Evolutionary conservation across 345 rosid genomes (phyloP), one percentile per base, ranked within the genome.

Genomic region (Pistacia atlantica): DNA sequence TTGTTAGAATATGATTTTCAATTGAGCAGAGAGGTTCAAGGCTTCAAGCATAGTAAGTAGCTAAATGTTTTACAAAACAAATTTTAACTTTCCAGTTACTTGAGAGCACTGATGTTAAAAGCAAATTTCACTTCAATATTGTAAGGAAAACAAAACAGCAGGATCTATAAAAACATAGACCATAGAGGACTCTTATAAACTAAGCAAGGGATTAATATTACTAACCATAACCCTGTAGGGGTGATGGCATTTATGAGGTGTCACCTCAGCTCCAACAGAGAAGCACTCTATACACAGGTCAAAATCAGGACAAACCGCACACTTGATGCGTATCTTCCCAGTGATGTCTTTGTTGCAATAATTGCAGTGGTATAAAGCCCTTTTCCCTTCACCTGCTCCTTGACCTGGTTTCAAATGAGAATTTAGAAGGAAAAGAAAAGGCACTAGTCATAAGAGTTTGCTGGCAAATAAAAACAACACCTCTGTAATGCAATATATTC

Each of bases 271-370:
- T 62, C 99, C 98, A 76, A 91, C 97, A 77, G 95, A 83, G 87
- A 93, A 93, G 83, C 99, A 96, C 87, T 96, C 98, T 22, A 94
- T 76, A 78, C 99, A 96, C 59, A 96, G 90, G 83, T 96, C 99
- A 75, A 96, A 96, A 88, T 96, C 99, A 58, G 97, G 93, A 86
- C 99, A 96, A 12, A 84, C 62, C 45, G 92, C 98, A 86, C 99
- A 96, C 72, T 96, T 96, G 70, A 96, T 94, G 65, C 97, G 91
- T 76, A 94, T 89, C 80, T 87, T 92, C 75, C 98, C 98, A 0
- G 95, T 89, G 72, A 96, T 86, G 70, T 96, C 99, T 84, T 96
- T 96, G 85, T 96, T 90, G 87, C 99, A 96, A 72, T 96, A 96
- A 80, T 96, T 95, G 73, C 99, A 96, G 87, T 93, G 97, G 84